Evolutionary conservation across 345 rosid species (phyloP).

Genomic region (Atalantia buxifolia): DNA sequence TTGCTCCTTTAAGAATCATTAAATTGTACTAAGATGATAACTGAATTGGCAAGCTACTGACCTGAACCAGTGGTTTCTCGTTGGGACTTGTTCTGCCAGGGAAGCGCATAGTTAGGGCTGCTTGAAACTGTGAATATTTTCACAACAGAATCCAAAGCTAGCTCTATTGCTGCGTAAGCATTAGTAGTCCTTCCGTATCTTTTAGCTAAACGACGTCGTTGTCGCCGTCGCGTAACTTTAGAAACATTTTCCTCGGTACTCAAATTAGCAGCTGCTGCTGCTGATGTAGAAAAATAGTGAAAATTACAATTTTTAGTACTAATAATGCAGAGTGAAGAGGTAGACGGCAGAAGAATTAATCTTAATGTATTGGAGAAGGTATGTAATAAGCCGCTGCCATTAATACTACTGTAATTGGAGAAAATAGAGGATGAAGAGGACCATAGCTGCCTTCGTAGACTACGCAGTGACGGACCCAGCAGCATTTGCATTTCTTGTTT

Average conservation of each 20-base stretch:
- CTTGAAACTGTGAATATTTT: conserved; percentile 57
- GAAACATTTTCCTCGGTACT: background rate
- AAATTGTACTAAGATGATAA: background rate
- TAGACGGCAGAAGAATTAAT: background rate
- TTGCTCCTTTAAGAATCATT: background rate
- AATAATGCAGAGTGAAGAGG: background rate
- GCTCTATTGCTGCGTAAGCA: conserved; percentile 36
- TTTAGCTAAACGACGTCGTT: background rate
- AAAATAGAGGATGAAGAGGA: background rate
- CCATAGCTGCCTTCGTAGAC: conserved; percentile 1
- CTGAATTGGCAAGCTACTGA: background rate
- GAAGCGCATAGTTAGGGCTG: conserved; percentile 56
- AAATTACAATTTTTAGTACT: background rate
- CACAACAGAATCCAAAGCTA: conserved; percentile 68
- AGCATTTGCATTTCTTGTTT: background rate
- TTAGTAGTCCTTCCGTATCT: conserved; percentile 15
- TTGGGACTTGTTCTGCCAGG: conserved; percentile 80
- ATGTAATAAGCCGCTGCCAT: background rate
- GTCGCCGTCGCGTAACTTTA: background rate
- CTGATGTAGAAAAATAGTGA: background rate
- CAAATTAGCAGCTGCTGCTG: background rate
- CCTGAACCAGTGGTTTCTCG: conserved; percentile 81
- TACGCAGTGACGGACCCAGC: conserved; percentile 10
- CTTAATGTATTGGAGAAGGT: background rate
- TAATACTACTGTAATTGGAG: background rate